Evolutionary conservation across 306 rosid species (phyloP).

Genomic region (Rosa chinensis): DNA sequence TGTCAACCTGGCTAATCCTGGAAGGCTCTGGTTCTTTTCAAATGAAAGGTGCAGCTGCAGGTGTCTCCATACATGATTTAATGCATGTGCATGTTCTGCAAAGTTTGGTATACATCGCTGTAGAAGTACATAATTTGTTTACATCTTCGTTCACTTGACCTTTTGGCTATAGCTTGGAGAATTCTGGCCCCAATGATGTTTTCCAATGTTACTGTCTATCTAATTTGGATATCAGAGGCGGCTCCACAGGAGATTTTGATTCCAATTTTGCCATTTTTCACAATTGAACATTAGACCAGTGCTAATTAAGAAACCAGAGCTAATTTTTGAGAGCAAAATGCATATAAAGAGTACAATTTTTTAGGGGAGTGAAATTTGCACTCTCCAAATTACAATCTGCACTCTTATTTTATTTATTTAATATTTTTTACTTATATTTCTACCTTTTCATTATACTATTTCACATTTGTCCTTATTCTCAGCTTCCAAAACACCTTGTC

Average conservation of each 20-base stretch:
- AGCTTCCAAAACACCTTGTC: no score
- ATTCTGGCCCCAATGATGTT: not conserved
- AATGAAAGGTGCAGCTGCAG: not conserved
- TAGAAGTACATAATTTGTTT: not conserved
- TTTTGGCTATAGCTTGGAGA: not conserved
- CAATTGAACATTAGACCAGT: no score
- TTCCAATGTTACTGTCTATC: not conserved
- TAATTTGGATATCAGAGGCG: not conserved
- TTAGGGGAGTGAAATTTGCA: no score
- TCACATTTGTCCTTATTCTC: no score
- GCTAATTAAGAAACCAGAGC: no score
- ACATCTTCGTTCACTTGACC: not conserved
- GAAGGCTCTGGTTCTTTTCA: conserved; percentile 12
- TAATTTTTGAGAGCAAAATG: no score
- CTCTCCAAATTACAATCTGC: no score
- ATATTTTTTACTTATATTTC: no score
- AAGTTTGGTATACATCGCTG: conserved; percentile 11
- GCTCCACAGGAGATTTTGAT: not conserved
- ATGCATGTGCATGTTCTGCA: conserved; percentile 3
- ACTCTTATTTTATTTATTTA: no score
- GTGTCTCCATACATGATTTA: not conserved
- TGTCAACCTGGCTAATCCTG: not conserved
- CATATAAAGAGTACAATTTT: no score
- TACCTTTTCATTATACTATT: no score
- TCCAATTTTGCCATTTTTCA: not conserved